Percentiles rank a stretch among this genome's conserved stretches.
These are phyloP conservation scores for Gastrolobium bilobum DNA, from an alignment of 306 rosid genomes.

Conservation along the genomic window DNA sequence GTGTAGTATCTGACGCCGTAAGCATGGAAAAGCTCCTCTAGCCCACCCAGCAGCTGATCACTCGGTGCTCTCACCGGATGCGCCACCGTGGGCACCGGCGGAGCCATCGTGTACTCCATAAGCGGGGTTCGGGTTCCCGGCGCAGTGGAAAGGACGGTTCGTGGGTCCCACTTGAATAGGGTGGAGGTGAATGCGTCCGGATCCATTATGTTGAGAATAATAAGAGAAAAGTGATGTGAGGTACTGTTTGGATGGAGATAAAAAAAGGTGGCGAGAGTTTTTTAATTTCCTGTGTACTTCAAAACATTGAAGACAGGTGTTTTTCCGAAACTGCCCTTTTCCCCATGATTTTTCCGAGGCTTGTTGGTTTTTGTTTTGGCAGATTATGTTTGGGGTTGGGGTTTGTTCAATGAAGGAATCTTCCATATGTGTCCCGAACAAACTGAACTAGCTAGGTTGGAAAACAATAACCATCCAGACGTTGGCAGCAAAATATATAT, in stretches of 20 bases:
- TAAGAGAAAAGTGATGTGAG: not conserved
- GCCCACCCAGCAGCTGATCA: constrained; percentile 61
- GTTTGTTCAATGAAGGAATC: too few species aligned
- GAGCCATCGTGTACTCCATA: constrained; percentile 54
- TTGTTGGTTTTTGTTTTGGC: not conserved
- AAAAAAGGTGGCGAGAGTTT: constrained; percentile 29
- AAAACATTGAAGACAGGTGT: too few species aligned
- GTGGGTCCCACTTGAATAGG: constrained; percentile 93
- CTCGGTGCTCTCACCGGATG: constrained; percentile 46
- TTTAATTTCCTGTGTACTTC: too few species aligned
- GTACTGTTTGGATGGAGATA: constrained; percentile 57
- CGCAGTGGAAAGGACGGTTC: constrained; percentile 54
- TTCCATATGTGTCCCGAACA: too few species aligned
- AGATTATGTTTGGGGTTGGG: too few species aligned
- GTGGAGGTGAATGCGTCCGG: constrained; percentile 80
- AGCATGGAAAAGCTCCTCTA: constrained; percentile 85
- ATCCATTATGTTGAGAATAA: constrained; percentile 64
- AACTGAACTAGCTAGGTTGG: too few species aligned
- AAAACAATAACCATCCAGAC: too few species aligned
- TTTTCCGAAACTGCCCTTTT: constrained; percentile 64
- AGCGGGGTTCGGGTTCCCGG: constrained; percentile 45
- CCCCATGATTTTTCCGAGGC: constrained; percentile 39
- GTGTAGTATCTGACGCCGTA: constrained; percentile 90
- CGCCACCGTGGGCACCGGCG: not conserved
- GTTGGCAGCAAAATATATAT: too few species aligned